Conservation (phyloP, 1,139 yeast species). For the Diutina catenulata region DNA sequence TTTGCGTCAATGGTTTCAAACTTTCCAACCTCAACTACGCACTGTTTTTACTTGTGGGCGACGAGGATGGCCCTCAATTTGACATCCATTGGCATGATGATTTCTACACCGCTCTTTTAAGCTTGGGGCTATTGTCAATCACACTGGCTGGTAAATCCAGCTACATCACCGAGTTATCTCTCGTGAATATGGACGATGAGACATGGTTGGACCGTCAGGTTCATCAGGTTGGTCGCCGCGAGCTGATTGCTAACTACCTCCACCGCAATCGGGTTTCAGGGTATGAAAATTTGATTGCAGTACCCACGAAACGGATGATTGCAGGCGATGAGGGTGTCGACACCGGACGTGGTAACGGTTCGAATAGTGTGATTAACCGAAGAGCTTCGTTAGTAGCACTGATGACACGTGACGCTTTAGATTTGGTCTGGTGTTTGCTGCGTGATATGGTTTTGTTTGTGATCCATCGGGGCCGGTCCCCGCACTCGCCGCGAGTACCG, state of each 20-base stretch:
- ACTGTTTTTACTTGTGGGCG: constrained; percentile 24
- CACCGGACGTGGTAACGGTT: too few relatives aligned
- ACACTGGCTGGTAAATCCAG: constrained; percentile 58
- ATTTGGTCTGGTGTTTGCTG: too few relatives aligned
- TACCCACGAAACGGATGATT: constrained; percentile 17
- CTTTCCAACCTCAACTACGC: constrained; percentile 36
- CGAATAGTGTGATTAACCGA: too few relatives aligned
- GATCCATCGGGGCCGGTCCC: too few relatives aligned
- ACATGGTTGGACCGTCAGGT: constrained; percentile 47
- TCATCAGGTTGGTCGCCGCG: constrained; percentile 12
- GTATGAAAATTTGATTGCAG: constrained; percentile 21
- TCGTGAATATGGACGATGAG: constrained; percentile 33
- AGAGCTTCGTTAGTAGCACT: too few relatives aligned
- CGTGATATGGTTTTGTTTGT: too few relatives aligned
- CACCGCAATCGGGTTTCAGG: constrained; percentile 15
- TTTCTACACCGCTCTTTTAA: constrained; percentile 49
- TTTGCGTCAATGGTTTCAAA: constrained; percentile 44
- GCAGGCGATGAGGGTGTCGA: constrained; percentile 10
- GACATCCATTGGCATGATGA: constrained; percentile 38
- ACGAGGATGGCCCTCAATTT: constrained; percentile 22
- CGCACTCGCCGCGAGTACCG: too few relatives aligned
- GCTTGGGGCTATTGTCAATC: constrained; percentile 50
- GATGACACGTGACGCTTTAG: too few relatives aligned
- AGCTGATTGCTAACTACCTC: constrained; percentile 11
- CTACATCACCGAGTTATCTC: constrained; percentile 47